phyloP scores from a whole-genome alignment of 139 green algal genomes.

The Chlamydomonas sphaeroides region DNA sequence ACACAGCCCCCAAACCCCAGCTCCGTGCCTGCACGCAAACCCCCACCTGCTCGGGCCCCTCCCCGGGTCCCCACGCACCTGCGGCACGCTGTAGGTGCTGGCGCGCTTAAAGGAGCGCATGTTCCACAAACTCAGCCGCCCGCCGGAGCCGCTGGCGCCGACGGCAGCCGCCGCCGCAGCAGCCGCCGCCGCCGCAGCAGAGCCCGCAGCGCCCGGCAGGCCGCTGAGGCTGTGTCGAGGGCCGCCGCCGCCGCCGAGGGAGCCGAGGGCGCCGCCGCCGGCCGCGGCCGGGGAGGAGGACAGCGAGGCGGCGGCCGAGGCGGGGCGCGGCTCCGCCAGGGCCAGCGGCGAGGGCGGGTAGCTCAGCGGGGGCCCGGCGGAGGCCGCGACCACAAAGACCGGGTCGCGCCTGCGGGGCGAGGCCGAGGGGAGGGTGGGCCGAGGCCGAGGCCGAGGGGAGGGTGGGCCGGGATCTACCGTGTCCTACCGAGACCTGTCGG shows the following conservation, averaged over 20 bases:
- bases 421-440: too few species aligned
- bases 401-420: too few species aligned
- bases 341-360: not conserved
- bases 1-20: too few species aligned
- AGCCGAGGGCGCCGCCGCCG: not conserved
- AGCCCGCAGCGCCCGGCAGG: too few species aligned
- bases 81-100: constrained; percentile 13
- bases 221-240: too few species aligned
- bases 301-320: not conserved
- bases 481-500: too few species aligned
- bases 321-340: not conserved
- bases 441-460: too few species aligned
- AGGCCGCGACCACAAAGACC: constrained; percentile 40
- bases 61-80: not conserved
- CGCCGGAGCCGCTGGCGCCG: not conserved
- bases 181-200: not conserved
- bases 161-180: not conserved
- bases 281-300: too few species aligned
- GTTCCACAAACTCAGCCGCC: constrained; percentile 50
- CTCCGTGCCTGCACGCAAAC: too few species aligned
- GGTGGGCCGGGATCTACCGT: too few species aligned
- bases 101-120: constrained; percentile 56
- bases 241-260: not conserved
- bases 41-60: not conserved
- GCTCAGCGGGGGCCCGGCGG: constrained; percentile 7